phyloP scores from a whole-genome alignment of 1,284 basidiomycete species.

The Exobasidium cylindrosporum region DNA sequence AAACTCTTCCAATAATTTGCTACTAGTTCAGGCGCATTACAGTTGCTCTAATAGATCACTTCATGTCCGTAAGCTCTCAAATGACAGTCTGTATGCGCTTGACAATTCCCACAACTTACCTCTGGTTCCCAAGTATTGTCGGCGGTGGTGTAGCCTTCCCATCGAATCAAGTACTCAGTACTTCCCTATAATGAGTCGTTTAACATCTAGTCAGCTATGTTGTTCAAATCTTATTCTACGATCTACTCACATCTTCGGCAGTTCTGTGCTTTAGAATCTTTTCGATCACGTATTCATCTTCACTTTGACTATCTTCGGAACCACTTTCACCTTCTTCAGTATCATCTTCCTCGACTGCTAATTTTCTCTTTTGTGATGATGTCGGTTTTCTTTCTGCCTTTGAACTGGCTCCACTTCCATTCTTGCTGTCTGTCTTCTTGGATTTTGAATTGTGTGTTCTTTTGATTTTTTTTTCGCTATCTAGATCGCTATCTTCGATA shows the following conservation, averaged over 20 bases:
- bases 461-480: too few species aligned
- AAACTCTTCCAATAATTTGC: background rate
- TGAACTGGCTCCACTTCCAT: too few species aligned
- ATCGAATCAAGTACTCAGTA: slow-evolving; percentile 62
- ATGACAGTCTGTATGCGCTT: background rate
- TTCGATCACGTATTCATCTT: background rate
- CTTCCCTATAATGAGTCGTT: too few species aligned
- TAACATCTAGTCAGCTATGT: too few species aligned
- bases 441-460: too few species aligned
- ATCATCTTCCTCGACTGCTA: background rate
- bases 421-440: too few species aligned
- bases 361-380: background rate
- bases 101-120: background rate
- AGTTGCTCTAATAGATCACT: background rate
- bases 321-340: background rate
- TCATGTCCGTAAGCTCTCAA: background rate
- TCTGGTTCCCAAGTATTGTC: slow-evolving; percentile 66
- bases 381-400: background rate
- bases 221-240: too few species aligned
- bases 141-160: slow-evolving; percentile 63
- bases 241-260: background rate
- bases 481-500: too few species aligned
- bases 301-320: background rate
- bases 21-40: background rate
- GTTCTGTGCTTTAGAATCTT: background rate